Percentiles rank a stretch among this genome's conserved stretches.
Evolutionary conservation across 1,284 basidiomycete genomes (phyloP).

Genomic region (Tilletiaria anomala): DNA sequence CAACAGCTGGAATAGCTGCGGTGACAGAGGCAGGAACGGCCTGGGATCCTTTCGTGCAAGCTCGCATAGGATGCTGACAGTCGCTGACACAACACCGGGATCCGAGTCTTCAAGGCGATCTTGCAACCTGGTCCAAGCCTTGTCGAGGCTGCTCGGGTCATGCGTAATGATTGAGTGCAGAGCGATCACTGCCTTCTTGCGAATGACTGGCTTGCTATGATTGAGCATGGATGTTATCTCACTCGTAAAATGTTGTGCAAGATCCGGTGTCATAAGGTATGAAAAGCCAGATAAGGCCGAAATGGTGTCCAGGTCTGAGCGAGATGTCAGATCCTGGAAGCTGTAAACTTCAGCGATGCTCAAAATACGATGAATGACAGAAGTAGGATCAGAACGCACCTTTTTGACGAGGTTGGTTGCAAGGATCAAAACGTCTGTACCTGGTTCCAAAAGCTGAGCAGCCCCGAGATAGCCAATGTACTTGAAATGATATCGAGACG

Average conservation of each 20-base stretch:
- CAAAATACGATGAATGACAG: neutral
- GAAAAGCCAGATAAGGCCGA: slow-evolving; percentile 74
- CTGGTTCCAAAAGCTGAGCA: slow-evolving; percentile 74
- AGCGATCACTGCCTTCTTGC: slow-evolving; percentile 47
- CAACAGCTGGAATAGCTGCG: slow-evolving; percentile 83
- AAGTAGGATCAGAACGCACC: slow-evolving; percentile 44
- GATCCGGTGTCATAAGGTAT: slow-evolving; percentile 70
- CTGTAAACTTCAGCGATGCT: slow-evolving; percentile 1
- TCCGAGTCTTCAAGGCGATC: slow-evolving; percentile 48
- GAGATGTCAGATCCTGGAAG: slow-evolving; percentile 63
- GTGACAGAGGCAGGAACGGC: slow-evolving; percentile 47
- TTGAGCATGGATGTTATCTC: slow-evolving; percentile 69
- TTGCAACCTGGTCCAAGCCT: slow-evolving; percentile 47
- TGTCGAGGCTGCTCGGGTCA: slow-evolving; percentile 22
- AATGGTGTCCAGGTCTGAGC: slow-evolving; percentile 57
- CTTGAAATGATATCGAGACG: slow-evolving; percentile 76
- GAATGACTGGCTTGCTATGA: slow-evolving; percentile 67
- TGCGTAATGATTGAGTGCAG: slow-evolving; percentile 2
- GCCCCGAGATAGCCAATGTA: slow-evolving; percentile 91
- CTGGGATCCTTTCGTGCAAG: slow-evolving; percentile 47
- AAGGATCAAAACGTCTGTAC: slow-evolving; percentile 92
- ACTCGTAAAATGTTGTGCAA: slow-evolving; percentile 72
- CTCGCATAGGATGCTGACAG: slow-evolving; percentile 89
- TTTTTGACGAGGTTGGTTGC: slow-evolving; percentile 97
- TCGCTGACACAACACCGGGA: slow-evolving; percentile 68